Conservation (phyloP, 257 asterid species). For the Thymus quinquecostatus region DNA sequence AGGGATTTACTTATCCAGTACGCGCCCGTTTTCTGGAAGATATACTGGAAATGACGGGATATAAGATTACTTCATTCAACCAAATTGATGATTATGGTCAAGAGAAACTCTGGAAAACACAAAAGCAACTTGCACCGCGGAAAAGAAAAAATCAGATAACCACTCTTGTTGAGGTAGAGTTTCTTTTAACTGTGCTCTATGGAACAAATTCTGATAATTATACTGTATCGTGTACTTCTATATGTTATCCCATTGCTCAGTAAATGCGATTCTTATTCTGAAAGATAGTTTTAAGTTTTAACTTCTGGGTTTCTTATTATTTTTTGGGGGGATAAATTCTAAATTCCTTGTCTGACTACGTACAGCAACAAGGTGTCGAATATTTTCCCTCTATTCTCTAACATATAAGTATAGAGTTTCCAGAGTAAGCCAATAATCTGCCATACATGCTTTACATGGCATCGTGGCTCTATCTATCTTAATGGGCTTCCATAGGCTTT, state of each 20-base stretch:
- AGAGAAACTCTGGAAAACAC: slow-evolving; percentile 97
- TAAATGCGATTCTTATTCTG: background rate
- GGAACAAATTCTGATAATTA: slow-evolving; percentile 4
- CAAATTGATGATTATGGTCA: slow-evolving; percentile 97
- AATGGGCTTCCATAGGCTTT: too few relatives aligned
- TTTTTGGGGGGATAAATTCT: too few relatives aligned
- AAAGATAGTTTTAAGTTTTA: background rate
- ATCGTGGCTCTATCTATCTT: too few relatives aligned
- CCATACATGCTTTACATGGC: too few relatives aligned
- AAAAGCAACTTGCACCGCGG: slow-evolving; percentile 81
- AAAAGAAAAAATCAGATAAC: slow-evolving; percentile 90
- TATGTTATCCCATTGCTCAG: slow-evolving; percentile 6
- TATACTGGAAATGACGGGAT: slow-evolving; percentile 87
- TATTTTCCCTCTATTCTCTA: too few relatives aligned
- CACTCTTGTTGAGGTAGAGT: slow-evolving; percentile 84
- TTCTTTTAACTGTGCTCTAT: slow-evolving; percentile 6
- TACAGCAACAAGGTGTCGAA: too few relatives aligned
- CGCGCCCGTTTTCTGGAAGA: slow-evolving; percentile 90
- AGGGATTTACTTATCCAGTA: slow-evolving; percentile 99
- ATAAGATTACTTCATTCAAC: slow-evolving; percentile 89
- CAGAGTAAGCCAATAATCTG: too few relatives aligned
- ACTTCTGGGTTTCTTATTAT: too few relatives aligned
- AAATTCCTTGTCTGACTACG: too few relatives aligned
- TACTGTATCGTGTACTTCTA: background rate
- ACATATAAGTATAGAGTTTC: too few relatives aligned